These are phyloP conservation scores for Hyaloraphidium curvatum DNA, from an alignment of 192 early-diverging fungal genomes.

Conservation along the genomic window DNA sequence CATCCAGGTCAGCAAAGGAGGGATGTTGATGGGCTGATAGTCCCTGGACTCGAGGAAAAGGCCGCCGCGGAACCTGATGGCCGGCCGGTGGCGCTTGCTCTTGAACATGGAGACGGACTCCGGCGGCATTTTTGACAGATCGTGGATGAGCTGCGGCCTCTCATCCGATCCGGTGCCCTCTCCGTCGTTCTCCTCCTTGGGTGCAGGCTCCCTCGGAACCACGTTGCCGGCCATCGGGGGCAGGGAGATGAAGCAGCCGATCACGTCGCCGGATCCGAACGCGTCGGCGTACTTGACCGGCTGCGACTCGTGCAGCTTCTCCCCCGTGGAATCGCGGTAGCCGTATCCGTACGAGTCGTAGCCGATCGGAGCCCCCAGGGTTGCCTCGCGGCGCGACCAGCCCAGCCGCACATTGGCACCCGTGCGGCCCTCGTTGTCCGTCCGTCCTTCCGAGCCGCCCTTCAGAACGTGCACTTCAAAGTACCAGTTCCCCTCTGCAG, in stretches of 20 bases:
- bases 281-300: conserved; percentile 28
- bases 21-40: conserved; percentile 21
- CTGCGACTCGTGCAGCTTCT: conserved; percentile 32
- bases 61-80: conserved; percentile 30
- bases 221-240: conserved; percentile 13
- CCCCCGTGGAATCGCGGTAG: conserved; percentile 37
- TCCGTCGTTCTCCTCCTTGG: background rate
- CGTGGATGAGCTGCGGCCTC: background rate
- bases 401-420: conserved; percentile 43
- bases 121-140: background rate
- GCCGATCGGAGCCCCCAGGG: conserved; percentile 38
- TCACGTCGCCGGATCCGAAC: conserved; percentile 39
- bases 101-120: conserved; percentile 6
- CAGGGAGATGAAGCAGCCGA: conserved; percentile 35
- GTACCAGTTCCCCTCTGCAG: conserved; percentile 36
- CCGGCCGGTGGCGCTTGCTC: conserved; percentile 20
- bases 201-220: conserved; percentile 3
- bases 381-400: conserved; percentile 32
- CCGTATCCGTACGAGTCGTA: conserved; percentile 47
- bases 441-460: conserved; percentile 19
- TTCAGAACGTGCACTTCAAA: conserved; percentile 33
- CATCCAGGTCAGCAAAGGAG: background rate
- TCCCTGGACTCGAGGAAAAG: conserved; percentile 35
- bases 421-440: conserved; percentile 11
- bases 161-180: background rate